Evolutionary conservation across 2,329 filamentous ascomycete genomes (phyloP).

Genomic region (Calonectria naviculata): DNA sequence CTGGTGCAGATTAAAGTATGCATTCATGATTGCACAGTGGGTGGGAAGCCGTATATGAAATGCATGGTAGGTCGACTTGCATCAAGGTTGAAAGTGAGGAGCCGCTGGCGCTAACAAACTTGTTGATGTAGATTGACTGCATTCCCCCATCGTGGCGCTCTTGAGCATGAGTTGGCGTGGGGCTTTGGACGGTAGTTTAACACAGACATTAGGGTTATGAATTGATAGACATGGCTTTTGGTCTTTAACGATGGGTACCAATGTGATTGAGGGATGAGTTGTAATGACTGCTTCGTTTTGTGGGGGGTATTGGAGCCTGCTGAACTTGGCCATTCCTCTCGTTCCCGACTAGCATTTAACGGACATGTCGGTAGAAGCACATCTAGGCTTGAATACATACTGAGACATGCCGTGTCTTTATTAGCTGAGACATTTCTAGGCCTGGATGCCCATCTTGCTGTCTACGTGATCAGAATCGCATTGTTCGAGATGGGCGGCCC

Average conservation of each 20-base stretch:
- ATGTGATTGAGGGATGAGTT: not conserved
- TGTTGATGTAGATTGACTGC: not conserved
- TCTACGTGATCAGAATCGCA: not conserved
- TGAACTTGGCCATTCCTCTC: not conserved
- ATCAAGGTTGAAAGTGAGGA: no score
- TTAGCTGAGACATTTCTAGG: no score
- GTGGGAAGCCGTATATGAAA: no score
- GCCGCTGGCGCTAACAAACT: not conserved
- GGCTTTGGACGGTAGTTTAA: no score
- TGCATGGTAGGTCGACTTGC: not conserved
- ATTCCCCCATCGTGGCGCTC: no score
- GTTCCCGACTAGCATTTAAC: not conserved
- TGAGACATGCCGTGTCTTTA: not conserved
- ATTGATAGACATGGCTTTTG: not conserved
- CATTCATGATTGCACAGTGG: not conserved
- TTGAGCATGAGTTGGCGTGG: not conserved
- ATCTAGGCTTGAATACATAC: not conserved
- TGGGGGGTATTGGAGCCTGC: no score
- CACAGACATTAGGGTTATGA: no score
- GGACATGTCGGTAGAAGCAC: not conserved
- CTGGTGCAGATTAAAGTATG: not conserved
- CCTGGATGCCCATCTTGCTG: not conserved
- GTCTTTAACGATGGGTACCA: not conserved
- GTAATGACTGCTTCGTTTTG: not conserved
- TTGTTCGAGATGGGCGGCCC: not conserved